Conservation (phyloP, 2,329 filamentous ascomycete species). For the Fusarium sp. region DNA sequence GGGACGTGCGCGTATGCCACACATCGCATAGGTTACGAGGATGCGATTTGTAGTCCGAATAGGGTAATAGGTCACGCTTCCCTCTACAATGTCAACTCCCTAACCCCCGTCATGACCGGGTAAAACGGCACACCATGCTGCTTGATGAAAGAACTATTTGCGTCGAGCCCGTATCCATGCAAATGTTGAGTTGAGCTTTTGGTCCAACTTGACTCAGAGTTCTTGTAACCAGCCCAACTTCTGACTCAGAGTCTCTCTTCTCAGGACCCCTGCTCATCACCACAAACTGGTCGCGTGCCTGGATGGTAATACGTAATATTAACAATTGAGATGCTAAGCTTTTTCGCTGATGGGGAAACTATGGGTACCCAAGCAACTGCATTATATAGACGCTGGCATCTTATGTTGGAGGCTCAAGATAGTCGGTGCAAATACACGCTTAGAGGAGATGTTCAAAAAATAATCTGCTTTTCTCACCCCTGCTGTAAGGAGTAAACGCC, state of each 20-base stretch:
- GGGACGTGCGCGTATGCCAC: slow-evolving; percentile 16
- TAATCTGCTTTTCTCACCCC: not conserved
- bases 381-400: not conserved
- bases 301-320: too few relatives aligned
- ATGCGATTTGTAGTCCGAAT: slow-evolving; percentile 15
- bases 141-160: too few relatives aligned
- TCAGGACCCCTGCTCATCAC: not conserved
- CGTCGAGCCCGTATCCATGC: not conserved
- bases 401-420: not conserved
- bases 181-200: not conserved
- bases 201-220: slow-evolving; percentile 8
- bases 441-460: too few relatives aligned
- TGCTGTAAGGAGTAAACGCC: not conserved
- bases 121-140: slow-evolving; percentile 11
- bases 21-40: slow-evolving; percentile 19
- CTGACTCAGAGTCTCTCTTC: slow-evolving; percentile 9
- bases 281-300: not conserved
- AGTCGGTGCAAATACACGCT: not conserved
- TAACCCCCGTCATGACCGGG: slow-evolving; percentile 1
- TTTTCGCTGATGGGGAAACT: not conserved
- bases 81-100: slow-evolving; percentile 11
- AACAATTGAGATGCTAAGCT: not conserved
- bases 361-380: not conserved
- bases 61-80: slow-evolving; percentile 34
- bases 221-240: not conserved